Evolutionary conservation across 768 basidiomycete genomes (phyloP), one percentile per base, ranked within the genome.

Genomic region (Xerocomus potaroensis): DNA sequence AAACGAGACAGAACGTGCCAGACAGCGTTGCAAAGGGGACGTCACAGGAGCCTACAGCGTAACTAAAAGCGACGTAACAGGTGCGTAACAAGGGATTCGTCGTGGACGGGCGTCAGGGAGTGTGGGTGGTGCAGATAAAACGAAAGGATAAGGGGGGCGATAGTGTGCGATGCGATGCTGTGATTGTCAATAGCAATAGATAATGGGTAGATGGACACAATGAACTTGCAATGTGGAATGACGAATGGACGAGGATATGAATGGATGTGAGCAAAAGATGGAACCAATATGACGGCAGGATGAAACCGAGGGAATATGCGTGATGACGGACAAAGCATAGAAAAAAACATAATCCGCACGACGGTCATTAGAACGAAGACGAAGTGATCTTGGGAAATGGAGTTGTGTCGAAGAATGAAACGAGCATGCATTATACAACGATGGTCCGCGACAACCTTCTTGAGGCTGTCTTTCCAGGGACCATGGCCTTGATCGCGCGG

Each of bases 401-500:
- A 4, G 22, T n/a, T 29, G 27, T 4, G 22, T 10, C 5, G 23
- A 21, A 11, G 19, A n/a, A n/a, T 46, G 29, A 31, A 35, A 38
- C 18, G 14, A 27, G 26, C 8, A 31, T 19, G 45, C n/a, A 44
- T 64, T 49, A 66, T 31, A 55, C 53, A 14, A 52, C 36, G 7
- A 66, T 54, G 35, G 64, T 55, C 50, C 75, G 73, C 10, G 81
- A 79, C 56, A 75, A 39, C 50, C 77, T 72, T 54, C 72, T 75
- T 3, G 78, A 78, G 48, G 62, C 65, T 9, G 76, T 71, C 68
- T 78, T 86, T 30, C 76, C 77, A 37, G 84, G 81, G 48, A 83
- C 84, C 62, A 89, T 81, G 4, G 86, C 82, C 65, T 83, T 87
- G 64, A 90, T 73, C 11, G 87, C 87, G 38, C 82, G 81, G 31